Base-by-base conservation (phyloP, 2,329 filamentous ascomycete genomes). In the Aspergillus aculeatus region DNA sequence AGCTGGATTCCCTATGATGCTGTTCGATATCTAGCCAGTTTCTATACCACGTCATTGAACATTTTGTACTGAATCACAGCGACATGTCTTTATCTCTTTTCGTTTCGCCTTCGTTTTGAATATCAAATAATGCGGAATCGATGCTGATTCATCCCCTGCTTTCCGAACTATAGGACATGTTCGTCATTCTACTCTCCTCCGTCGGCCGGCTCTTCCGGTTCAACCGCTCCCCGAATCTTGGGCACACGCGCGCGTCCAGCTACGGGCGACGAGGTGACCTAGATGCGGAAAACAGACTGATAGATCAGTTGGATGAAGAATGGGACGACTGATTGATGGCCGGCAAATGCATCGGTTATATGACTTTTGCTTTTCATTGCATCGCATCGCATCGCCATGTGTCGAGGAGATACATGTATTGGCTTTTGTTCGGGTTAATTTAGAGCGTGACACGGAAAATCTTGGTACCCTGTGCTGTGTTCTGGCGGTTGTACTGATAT, bases 301-400 rank as follows among this genome's bases (percentile, higher is more conserved):
- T 99, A 74, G 94, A 98, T 75, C 92, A 97, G 76, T 82, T 97
- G 61, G 95, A 98, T 70, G 94, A 98, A 75, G 93, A 97, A 73
- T 98, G 94, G 94, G 93, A 97, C 68, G 93, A 96, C 66, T 80
- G 24, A 56, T 35, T n/a, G 1, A 23, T 5, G n/a, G 16, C 38
- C 16, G 38, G 11, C 32, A 35, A 35, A 16, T 44, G 38, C 32
- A 12, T 12, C 14, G 32, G 14, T 35, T 12, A 4, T 12, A 16
- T 35, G 32, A 35, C 11, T 35, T 35, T 35, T 12, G 38, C 14
- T 44, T 44, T 44, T 4, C 38, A 7, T 3, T 19, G 38, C 38
- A 44, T 41, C 38, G 38, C 38, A 44, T 19, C 16, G 6, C 16
- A 19, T 44, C 16, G 38, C 38, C 16, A 5, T 19, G 38, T 44